Evolutionary conservation across 2,329 filamentous ascomycete species (phyloP).

Genomic region (Emergomyces orientalis): DNA sequence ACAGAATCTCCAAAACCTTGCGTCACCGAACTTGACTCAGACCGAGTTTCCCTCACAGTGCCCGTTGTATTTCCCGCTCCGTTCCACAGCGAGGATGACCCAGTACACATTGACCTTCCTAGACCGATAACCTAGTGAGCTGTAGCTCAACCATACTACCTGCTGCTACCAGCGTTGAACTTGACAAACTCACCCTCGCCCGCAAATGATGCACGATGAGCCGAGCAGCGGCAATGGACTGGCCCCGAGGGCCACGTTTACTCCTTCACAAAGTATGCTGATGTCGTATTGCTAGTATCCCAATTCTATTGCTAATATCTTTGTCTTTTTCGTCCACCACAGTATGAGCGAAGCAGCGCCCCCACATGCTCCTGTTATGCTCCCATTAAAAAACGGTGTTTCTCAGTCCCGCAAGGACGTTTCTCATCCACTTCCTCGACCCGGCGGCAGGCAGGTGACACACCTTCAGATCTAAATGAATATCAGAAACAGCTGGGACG

Average conservation of each 20-base stretch:
- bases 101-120: background rate
- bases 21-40: slow-evolving; percentile 4
- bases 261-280: slow-evolving; percentile 6
- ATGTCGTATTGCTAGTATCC: background rate
- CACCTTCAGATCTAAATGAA: slow-evolving; percentile 1
- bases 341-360: slow-evolving; percentile 11
- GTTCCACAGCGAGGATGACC: background rate
- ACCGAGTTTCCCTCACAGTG: background rate
- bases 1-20: background rate
- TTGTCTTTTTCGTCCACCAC: background rate
- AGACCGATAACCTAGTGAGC: background rate
- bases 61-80: background rate
- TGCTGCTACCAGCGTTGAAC: background rate
- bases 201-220: slow-evolving; percentile 8
- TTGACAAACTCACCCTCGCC: background rate
- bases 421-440: background rate
- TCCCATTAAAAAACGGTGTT: slow-evolving; percentile 12
- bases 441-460: slow-evolving; percentile 6
- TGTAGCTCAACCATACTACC: background rate
- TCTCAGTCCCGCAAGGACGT: slow-evolving; percentile 9
- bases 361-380: slow-evolving; percentile 6
- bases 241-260: slow-evolving; percentile 1
- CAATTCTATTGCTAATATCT: background rate
- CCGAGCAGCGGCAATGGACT: slow-evolving; percentile 3
- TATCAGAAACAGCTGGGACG: slow-evolving; percentile 27